A percentile compares a stretch with the other conserved stretches of the same genome.
Evolutionary conservation across 192 early-diverging fungal genomes (phyloP).

Genomic region (Rhizophagus clarus): DNA sequence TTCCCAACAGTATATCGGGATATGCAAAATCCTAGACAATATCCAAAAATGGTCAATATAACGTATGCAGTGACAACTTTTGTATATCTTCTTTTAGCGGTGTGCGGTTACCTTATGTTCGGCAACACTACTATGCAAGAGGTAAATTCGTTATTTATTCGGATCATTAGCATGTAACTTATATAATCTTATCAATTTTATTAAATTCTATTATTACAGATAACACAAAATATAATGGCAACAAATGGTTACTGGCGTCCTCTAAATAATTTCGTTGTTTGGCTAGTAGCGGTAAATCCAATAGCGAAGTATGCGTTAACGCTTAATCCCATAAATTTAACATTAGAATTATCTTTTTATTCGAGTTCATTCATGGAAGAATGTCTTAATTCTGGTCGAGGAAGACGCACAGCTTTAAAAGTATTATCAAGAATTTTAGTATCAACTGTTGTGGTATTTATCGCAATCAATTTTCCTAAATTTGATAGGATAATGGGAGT

Average conservation of each 20-base stretch:
- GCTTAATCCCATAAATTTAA: slow-evolving; percentile 61
- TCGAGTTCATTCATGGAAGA: slow-evolving; percentile 28
- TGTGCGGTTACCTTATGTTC: slow-evolving; percentile 72
- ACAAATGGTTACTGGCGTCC: slow-evolving; percentile 52
- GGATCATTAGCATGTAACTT: slow-evolving; percentile 5
- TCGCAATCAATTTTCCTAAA: slow-evolving; percentile 61
- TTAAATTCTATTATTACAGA: slow-evolving; percentile 39
- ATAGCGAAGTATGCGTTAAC: slow-evolving; percentile 71
- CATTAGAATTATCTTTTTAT: slow-evolving; percentile 40
- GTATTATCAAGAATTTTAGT: slow-evolving; percentile 39
- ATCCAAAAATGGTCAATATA: slow-evolving; percentile 52
- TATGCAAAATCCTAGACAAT: slow-evolving; percentile 56
- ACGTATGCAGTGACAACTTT: slow-evolving; percentile 53
- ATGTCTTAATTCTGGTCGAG: slow-evolving; percentile 34
- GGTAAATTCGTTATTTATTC: slow-evolving; percentile 36
- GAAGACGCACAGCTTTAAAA: slow-evolving; percentile 32
- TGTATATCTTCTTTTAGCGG: slow-evolving; percentile 56
- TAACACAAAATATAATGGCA: slow-evolving; percentile 68
- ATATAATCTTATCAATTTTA: slow-evolving; percentile 6
- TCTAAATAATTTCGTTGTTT: slow-evolving; percentile 59
- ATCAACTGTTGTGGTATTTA: slow-evolving; percentile 43
- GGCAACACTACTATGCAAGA: slow-evolving; percentile 58
- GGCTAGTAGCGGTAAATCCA: slow-evolving; percentile 67
- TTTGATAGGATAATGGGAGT: slow-evolving; percentile 71
- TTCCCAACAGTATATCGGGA: slow-evolving; percentile 71